Conservation (phyloP, 2,329 filamentous ascomycete species). For the Fusarium sp. region DNA sequence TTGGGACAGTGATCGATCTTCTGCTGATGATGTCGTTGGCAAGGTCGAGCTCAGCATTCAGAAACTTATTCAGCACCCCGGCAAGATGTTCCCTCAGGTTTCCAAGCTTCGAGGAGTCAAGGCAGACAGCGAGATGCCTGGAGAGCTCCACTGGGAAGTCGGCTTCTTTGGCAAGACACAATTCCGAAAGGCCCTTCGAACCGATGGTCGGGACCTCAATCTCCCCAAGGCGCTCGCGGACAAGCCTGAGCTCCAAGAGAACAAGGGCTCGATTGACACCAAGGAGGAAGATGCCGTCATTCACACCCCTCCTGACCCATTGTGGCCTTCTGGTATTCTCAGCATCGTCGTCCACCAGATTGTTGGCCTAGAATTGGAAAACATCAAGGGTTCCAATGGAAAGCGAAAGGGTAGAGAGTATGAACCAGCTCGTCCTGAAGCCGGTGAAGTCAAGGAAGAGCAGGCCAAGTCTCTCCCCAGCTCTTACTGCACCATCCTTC, state of each 20-base stretch:
- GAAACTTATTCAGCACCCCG: constrained; percentile 91
- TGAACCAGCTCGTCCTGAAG: constrained; percentile 83
- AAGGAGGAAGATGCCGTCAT: constrained; percentile 83
- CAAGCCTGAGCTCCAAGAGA: constrained; percentile 82
- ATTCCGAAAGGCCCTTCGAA: constrained; percentile 84
- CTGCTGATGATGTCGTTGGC: constrained; percentile 93
- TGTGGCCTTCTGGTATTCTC: constrained; percentile 92
- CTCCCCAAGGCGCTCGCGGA: constrained; percentile 79
- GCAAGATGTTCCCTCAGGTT: constrained; percentile 89
- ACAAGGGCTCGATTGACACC: constrained; percentile 79
- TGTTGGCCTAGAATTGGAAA: constrained; percentile 91
- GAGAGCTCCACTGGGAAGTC: constrained; percentile 94
- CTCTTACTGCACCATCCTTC: constrained; percentile 90
- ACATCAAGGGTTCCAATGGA: constrained; percentile 85
- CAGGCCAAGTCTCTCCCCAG: constrained; percentile 82
- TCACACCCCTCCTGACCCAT: constrained; percentile 92
- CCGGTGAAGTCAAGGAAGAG: constrained; percentile 88
- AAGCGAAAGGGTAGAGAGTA: constrained; percentile 87
- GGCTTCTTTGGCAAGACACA: constrained; percentile 94
- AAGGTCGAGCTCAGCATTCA: constrained; percentile 95
- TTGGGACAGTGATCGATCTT: constrained; percentile 94
- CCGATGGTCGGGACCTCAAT: constrained; percentile 84
- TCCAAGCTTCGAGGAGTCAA: constrained; percentile 87
- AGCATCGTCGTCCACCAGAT: constrained; percentile 93
- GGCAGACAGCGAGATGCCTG: constrained; percentile 88